Evolutionary conservation across 441 rosid species (phyloP), one percentile per base, ranked within the genome.

Genomic region (Sinapis alba): DNA sequence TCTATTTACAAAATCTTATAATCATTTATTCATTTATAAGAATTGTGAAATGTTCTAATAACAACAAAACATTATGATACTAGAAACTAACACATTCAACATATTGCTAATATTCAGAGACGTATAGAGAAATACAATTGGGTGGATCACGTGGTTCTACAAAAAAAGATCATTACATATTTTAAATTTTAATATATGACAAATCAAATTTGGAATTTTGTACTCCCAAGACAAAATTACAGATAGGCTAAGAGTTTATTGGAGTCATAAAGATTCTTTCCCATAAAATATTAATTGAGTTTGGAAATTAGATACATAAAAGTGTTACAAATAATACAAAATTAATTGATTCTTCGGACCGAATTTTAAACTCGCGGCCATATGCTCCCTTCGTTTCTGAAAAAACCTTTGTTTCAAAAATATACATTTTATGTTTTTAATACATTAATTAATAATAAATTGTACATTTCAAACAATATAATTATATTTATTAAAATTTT

Each of bases 91-190:
- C 57, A 32, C 41, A 59, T 47, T 66, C 28, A 74, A 45, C 43
- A 36, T 47, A 67, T 61, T 13, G 59, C 13, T 9, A 21, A 10
- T 41, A 59, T 72, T 32, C 7, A 15, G 59, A 67, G 61, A 67
- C 11, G 54, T 47, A 74, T 21, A 59, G 8, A n/a, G n/a, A 21
- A 11, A 23, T 5, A 47, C 23, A 53, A 50, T 73, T 65, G 53
- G 66, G 58, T 43, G 72, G 65, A 57, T 73, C 50, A 43, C 34
- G 59, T 74, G 59, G 50, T 43, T 65, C 23, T 57, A 27, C 65
- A 8, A 47, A 34, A n/a, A 19, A 16, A 19, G 13, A 16, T n/a
- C 20, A n/a, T 53, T 11, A 36, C 4, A 11, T 32, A 2, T 10
- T 9, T 34, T 34, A 51, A n/a, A 38, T 0, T n/a, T 5, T 7